phyloP scores from a whole-genome alignment of 305 asterid genomes.

The Solanum chacoense region DNA sequence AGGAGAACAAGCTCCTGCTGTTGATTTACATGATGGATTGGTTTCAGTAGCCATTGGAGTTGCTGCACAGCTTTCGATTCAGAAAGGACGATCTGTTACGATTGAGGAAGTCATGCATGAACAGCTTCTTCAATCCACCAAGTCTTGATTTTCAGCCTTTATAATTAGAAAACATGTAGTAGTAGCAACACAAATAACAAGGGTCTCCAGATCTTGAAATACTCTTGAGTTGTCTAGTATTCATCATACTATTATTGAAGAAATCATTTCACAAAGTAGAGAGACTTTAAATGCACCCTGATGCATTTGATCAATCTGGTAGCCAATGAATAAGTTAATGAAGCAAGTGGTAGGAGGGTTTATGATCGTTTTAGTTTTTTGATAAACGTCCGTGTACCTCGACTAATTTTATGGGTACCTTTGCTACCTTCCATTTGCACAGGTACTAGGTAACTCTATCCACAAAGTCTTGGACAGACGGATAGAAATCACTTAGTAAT shows the following conservation, averaged over 20 bases:
- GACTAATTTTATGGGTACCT: neutral
- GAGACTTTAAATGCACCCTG: neutral
- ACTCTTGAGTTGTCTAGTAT: neutral
- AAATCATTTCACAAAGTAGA: neutral
- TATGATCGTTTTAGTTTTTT: neutral
- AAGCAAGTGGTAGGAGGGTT: neutral
- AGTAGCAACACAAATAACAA: neutral
- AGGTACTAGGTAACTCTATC: neutral
- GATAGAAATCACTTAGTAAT: rapidly evolving
- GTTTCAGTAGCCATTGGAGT: slow-evolving; percentile 92
- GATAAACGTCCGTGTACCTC: rapidly evolving
- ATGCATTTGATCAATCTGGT: neutral
- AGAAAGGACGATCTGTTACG: slow-evolving; percentile 56
- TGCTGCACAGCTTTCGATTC: slow-evolving; percentile 84
- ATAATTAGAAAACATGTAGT: neutral
- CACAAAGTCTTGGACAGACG: neutral
- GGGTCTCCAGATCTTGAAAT: neutral
- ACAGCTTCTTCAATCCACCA: neutral
- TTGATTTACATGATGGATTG: slow-evolving; percentile 69
- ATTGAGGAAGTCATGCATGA: slow-evolving; percentile 51
- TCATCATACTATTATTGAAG: neutral
- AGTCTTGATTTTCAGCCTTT: neutral
- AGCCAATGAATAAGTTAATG: neutral
- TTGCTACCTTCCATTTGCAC: neutral
- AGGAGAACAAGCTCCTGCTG: slow-evolving; percentile 59